Evolutionary conservation across 108 stramenopile genomes (phyloP), one percentile per base, ranked within the genome.

Genomic region (Stephanodiscus triporus): DNA sequence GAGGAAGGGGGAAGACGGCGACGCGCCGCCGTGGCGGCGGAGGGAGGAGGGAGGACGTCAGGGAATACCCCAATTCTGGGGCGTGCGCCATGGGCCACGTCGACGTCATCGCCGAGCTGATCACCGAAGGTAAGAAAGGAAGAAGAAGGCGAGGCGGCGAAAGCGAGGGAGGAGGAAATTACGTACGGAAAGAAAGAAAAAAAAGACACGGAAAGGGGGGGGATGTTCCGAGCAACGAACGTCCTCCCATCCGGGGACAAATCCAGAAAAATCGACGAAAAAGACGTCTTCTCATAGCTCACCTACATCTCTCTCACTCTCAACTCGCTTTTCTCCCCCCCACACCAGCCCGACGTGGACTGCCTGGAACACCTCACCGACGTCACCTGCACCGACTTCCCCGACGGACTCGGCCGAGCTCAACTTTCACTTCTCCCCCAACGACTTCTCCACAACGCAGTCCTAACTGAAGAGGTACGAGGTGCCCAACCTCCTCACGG

Each of bases 1-100:
- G n/a, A n/a, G n/a, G n/a, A n/a, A n/a, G n/a, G 30, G 73, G 56
- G 37, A 64, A 72, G 45, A 43, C 42, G 9, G 69, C 82, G 4
- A 67, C n/a, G n/a, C n/a, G n/a, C n/a, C n/a, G n/a, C n/a, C n/a
- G n/a, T n/a, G n/a, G n/a, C n/a, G n/a, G n/a, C n/a, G n/a, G n/a
- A n/a, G n/a, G n/a, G n/a, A n/a, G n/a, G n/a, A n/a, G n/a, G n/a
- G n/a, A n/a, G n/a, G n/a, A n/a, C n/a, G n/a, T n/a, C n/a, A 71
- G 59, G 96, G 96, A 49, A 87, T 94, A 65, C 96, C 96, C 2
- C 90, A 95, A 74, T 97, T 97, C 77, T 97, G 96, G n/a, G 96
- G 78, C 89, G 8, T 81, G 77, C 57, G 89, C 89, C 54, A 83
- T 97, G 78, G 80, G 80, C 9, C 84, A 94, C 63, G 82, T 88